Evolutionary conservation across 2,329 filamentous ascomycete genomes (phyloP), one percentile per base, ranked within the genome.

Genomic region (Emericellopsis atlantica): DNA sequence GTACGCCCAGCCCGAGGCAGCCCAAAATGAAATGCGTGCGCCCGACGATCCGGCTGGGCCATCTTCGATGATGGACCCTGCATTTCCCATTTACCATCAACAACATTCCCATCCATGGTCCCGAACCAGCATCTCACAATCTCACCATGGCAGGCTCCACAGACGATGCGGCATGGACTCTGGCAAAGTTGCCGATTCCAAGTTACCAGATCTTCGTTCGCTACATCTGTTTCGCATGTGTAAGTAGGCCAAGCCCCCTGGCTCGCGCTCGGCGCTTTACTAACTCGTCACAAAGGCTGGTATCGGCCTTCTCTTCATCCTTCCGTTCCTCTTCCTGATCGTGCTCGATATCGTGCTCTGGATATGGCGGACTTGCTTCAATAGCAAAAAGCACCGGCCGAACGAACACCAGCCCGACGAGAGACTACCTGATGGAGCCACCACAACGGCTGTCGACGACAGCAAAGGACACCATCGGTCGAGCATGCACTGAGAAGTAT

Each of bases 281-380:
- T 42, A 36, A 46, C 40, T 16, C 29, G 26, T 33, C 18, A 42
- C 44, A 44, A 41, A 71, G 67, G 55, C 66, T 40, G 56, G 56
- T 4, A 55, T 72, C 18, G 66, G 69, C 31, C 53, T 72, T 1
- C 54, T 67, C 9, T 63, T 72, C 35, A 57, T 66, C 34, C 44
- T 69, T 0, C 72, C 73, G 2, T 53, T 73, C 24, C 43, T 65
- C 24, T 52, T 62, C n/a, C 54, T 75, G 24, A 59, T 76, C 43
- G 45, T 63, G 24, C 65, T 73, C 48, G 73, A 77, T 50, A 51
- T 76, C 38, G 52, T 57, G 22, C 59, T 76, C 24, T 76, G 72
- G 70, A 46, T 70, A 33, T 76, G 67, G 64, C 64, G 72, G 48
- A 58, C 29, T 15, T 40, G 26, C 38, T 18, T 21, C 24, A 32